Evolutionary conservation across 352 stramenopile genomes (phyloP).

Genomic region (Globisporangium polare): DNA sequence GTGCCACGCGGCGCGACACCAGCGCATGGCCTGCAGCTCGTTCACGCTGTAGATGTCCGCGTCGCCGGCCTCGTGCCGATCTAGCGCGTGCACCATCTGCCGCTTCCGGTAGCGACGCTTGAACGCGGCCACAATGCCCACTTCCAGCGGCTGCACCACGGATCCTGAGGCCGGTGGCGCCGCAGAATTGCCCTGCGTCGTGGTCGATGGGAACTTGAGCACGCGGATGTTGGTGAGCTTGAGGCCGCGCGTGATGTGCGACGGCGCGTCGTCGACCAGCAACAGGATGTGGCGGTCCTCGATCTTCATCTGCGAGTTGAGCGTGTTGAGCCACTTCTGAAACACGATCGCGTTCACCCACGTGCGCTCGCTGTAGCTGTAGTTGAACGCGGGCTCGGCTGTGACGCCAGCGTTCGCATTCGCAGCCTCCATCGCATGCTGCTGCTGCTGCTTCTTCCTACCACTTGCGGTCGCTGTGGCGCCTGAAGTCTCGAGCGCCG

Average conservation of each 20-base stretch:
- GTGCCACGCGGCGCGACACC: constrained; percentile 15
- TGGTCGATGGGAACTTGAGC: neutral
- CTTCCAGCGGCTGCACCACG: constrained; percentile 8
- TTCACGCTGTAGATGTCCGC: constrained; percentile 8
- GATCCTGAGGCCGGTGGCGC: neutral
- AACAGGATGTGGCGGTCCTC: constrained; percentile 26
- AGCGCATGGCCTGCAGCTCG: constrained; percentile 16
- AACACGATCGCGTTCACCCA: constrained; percentile 32
- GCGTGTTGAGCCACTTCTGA: constrained; percentile 24
- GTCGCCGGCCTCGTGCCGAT: constrained; percentile 14
- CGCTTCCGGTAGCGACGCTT: constrained; percentile 26
- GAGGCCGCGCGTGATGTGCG: constrained; percentile 22
- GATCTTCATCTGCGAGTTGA: constrained; percentile 28
- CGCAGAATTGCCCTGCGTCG: neutral
- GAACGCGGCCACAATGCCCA: constrained; percentile 19
- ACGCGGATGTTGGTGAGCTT: constrained; percentile 26
- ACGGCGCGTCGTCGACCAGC: constrained; percentile 26
- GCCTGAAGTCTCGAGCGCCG: neutral
- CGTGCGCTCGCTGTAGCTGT: constrained; percentile 23
- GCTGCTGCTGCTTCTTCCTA: neutral
- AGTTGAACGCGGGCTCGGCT: constrained; percentile 20
- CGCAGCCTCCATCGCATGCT: neutral
- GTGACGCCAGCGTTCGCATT: constrained; percentile 5
- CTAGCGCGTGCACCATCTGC: constrained; percentile 18
- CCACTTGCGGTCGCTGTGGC: neutral